A percentile compares a stretch with the other conserved stretches of the same genome.
These are phyloP conservation scores for Erodium texanum DNA, from an alignment of 441 rosid species.

Conservation along the genomic window DNA sequence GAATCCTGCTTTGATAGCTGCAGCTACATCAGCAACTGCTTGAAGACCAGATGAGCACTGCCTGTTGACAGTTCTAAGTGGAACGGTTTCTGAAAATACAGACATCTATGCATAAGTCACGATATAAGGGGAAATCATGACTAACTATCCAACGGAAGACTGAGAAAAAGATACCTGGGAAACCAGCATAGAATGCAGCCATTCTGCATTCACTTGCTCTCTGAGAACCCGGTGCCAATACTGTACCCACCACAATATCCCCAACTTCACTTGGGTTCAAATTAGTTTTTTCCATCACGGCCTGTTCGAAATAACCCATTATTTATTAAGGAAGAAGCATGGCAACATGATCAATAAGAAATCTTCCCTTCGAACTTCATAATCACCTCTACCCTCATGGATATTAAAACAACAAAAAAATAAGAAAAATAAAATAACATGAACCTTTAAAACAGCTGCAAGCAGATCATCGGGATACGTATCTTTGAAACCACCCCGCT, in stretches of 20 bases:
- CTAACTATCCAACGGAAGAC: not conserved
- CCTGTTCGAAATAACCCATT: conserved; percentile 32
- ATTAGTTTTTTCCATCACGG: conserved; percentile 71
- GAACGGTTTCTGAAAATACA: conserved; percentile 57
- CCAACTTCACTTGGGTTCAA: conserved; percentile 83
- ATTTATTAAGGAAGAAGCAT: not conserved
- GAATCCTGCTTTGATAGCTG: conserved; percentile 91
- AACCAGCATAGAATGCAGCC: conserved; percentile 97
- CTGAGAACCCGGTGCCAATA: conserved; percentile 83
- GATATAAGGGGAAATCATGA: not conserved
- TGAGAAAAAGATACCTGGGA: conserved; percentile 56
- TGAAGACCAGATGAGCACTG: conserved; percentile 99
- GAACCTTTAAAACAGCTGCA: conserved; percentile 78
- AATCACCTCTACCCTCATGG: not conserved
- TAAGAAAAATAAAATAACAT: not conserved
- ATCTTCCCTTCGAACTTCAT: not conserved
- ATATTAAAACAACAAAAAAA: not conserved
- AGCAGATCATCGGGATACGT: conserved; percentile 89
- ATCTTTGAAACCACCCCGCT: conserved; percentile 91
- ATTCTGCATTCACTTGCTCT: conserved; percentile 93
- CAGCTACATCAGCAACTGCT: conserved; percentile 99
- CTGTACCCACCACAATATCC: conserved; percentile 94
- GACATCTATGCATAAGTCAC: not conserved
- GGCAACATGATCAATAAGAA: not conserved
- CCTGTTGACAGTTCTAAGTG: conserved; percentile 87